A percentile compares a stretch with the other conserved stretches of the same genome.
Evolutionary conservation across 2,329 filamentous ascomycete genomes (phyloP).

Genomic region (Aspergillus vadensis): DNA sequence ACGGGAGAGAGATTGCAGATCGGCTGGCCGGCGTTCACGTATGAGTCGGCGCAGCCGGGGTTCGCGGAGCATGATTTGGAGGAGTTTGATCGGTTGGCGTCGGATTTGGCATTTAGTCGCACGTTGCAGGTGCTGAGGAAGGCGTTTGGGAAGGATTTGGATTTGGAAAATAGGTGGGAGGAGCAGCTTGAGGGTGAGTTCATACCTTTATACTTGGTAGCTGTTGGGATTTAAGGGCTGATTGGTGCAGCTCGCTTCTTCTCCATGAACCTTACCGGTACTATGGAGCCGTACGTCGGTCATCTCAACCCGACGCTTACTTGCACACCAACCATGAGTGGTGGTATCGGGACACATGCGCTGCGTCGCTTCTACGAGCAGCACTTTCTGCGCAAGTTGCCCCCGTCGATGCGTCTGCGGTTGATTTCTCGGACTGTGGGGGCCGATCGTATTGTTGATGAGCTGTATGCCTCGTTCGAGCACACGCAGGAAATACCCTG

Average conservation of each 20-base stretch:
- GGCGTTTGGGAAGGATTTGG: slow-evolving; percentile 55
- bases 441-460: slow-evolving; percentile 62
- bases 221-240: background rate
- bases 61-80: slow-evolving; percentile 73
- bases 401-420: slow-evolving; percentile 54
- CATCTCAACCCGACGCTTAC: slow-evolving; percentile 33
- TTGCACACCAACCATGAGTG: slow-evolving; percentile 42
- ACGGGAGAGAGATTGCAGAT: slow-evolving; percentile 47
- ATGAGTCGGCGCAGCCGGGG: slow-evolving; percentile 59
- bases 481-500: slow-evolving; percentile 60
- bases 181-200: slow-evolving; percentile 38
- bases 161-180: slow-evolving; percentile 41
- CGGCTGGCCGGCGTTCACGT: slow-evolving; percentile 51
- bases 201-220: background rate
- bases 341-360: slow-evolving; percentile 45
- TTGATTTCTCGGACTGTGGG: slow-evolving; percentile 62
- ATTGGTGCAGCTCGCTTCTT: slow-evolving; percentile 26
- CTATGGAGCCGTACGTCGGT: slow-evolving; percentile 35
- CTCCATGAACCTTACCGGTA: slow-evolving; percentile 29
- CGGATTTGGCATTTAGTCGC: slow-evolving; percentile 69
- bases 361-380: slow-evolving; percentile 57
- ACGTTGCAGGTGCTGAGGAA: slow-evolving; percentile 61
- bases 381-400: slow-evolving; percentile 57
- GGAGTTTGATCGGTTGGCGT: slow-evolving; percentile 65
- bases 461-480: slow-evolving; percentile 59